phyloP scores from a whole-genome alignment of 148 eudicot genomes.

The Amaranthus cruentus region DNA sequence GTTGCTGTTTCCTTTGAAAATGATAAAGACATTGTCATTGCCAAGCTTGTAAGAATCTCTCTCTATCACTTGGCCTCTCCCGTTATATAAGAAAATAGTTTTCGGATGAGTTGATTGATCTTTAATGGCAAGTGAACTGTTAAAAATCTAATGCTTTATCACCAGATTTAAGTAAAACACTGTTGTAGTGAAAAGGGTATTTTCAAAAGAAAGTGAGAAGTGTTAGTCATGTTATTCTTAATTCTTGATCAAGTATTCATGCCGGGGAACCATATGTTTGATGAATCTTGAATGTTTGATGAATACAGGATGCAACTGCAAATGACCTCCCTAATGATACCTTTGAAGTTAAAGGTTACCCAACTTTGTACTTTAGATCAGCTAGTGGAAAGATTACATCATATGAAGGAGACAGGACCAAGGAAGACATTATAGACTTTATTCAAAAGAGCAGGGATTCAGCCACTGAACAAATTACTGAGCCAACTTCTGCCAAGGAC shows the following conservation, averaged over 20 bases:
- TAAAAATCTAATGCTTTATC: background rate
- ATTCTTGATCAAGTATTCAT: background rate
- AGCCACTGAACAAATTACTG: slow-evolving; percentile 16
- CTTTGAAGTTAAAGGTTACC: slow-evolving; percentile 42
- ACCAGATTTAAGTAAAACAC: background rate
- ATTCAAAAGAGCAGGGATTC: slow-evolving; percentile 32
- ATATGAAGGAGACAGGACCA: slow-evolving; percentile 33
- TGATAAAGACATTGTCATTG: slow-evolving; percentile 41
- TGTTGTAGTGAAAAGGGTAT: background rate
- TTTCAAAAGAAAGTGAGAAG: background rate
- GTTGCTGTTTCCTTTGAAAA: slow-evolving; percentile 36
- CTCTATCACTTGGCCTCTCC: background rate
- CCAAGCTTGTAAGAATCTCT: slow-evolving; percentile 38
- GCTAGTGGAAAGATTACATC: slow-evolving; percentile 30
- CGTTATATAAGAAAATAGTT: background rate
- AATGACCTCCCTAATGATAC: slow-evolving; percentile 39
- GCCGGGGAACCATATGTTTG: too few relatives aligned
- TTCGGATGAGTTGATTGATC: background rate
- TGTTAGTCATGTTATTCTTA: background rate
- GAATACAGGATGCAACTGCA: slow-evolving; percentile 45
- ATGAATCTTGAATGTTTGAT: background rate
- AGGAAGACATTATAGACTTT: slow-evolving; percentile 36
- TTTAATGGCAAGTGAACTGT: background rate
- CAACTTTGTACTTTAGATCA: slow-evolving; percentile 37
- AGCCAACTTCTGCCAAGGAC: slow-evolving; percentile 28